Evolutionary conservation across 2,329 filamentous ascomycete genomes (phyloP), one percentile per base, ranked within the genome.

Genomic region (Lasiodiplodia theobromae): DNA sequence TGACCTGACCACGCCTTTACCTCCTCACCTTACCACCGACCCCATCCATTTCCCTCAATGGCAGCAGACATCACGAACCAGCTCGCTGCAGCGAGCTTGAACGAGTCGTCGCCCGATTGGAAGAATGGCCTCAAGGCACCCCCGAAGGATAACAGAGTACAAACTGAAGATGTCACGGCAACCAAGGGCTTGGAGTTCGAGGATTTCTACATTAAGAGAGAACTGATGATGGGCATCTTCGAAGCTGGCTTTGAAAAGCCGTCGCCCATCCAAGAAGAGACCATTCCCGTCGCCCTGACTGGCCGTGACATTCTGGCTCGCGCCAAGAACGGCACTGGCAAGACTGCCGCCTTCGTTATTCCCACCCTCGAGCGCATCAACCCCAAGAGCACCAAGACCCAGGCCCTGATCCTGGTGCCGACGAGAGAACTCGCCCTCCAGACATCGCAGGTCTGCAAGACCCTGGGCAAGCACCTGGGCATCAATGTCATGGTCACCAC

Each of bases 401-500:
- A 99, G 85, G 94, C 93, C 74, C 88, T 99, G 71, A 96, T 99
- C 75, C 89, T 99, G 68, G 96, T 99, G 54, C 96, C 96, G 44
- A 99, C 96, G 71, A 88, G 96, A 88, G 96, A 99, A 84, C 86
- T 99, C 74, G 96, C 96, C 67, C 91, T 99, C 82, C 96, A 99
- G 82, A 99, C 96, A 70, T 99, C 96, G 62, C 96, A 99, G 82
- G 96, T 99, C 73, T 99, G 96, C 89, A 99, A 98, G 86, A 97
- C 91, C 14, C 88, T 99, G 57, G 96, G 96, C 71, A 98, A 99
- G 83, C 94, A 99, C 78, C 89, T 99, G 51, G 94, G 94, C 68
- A 87, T 99, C 82, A 98, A 99, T 77, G 95, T 99, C 77, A 99
- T 99, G 96, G 96, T 99, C 73, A 97, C 95, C 58, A 99, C 96